Evolutionary conservation across 2,329 filamentous ascomycete species (phyloP), one percentile per base, ranked within the genome.

Genomic region (Trichoderma pleuroti): DNA sequence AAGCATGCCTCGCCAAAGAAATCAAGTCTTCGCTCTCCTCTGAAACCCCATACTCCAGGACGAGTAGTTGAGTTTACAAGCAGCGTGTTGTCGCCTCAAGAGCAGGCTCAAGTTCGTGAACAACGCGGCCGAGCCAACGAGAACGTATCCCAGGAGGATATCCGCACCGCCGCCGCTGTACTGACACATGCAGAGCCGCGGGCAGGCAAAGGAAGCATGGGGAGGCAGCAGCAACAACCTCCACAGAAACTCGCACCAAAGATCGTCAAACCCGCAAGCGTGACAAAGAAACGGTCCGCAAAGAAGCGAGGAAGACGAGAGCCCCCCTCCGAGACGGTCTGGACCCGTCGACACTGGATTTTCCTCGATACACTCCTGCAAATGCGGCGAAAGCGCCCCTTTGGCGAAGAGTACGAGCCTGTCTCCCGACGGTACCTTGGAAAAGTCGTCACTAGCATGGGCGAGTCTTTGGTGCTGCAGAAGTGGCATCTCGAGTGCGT

Each of bases 401-500:
- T 80, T 54, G 77, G 76, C 10, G 69, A 73, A 2, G 63, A 71
- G 24, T 78, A 77, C 70, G 71, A 77, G 61, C 77, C 75, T 11
- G 74, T 74, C 18, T 77, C 80, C 1, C 76, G 78, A 54, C 75
- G 77, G 54, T 81, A 86, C 36, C 78, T 87, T 3, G 86, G 86
- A 70, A 86, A 84, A 75, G 81, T 80, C 30, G 83, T 88, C 70
- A 76, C 77, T 28, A 82, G 84, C 32, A 82, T 84, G 42, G 84
- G 82, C 59, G 80, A 83, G 76, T 77, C 78, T 5, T 80, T 89
- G 79, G 72, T 80, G 26, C 79, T 90, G 21, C 83, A 88, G 77
- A 76, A 80, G 70, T 89, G 87, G 87, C 87, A 90, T 71, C 77
- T 89, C 21, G 87, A 89, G 71, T 82, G 88, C 68, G 82, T 89